Conservation (phyloP, 768 basidiomycete species). For the Cystobasidium onofrii region DNA sequence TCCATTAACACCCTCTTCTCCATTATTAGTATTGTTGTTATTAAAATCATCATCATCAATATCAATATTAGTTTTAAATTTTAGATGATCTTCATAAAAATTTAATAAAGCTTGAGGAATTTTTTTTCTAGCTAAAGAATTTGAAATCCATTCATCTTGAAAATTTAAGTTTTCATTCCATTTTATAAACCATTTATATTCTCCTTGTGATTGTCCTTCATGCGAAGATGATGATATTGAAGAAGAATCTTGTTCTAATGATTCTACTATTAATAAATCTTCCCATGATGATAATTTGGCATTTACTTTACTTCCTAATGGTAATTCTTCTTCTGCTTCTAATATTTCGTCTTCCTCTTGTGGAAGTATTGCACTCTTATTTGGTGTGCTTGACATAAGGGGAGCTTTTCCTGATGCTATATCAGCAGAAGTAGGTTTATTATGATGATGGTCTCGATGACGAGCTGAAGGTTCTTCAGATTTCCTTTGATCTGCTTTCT, state of each 20-base stretch:
- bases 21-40: neutral
- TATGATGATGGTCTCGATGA: too few relatives aligned
- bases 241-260: neutral
- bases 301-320: neutral
- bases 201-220: neutral
- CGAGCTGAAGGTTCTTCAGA: neutral
- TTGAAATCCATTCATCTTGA: neutral
- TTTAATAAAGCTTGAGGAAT: neutral
- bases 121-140: neutral
- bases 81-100: constrained; percentile 9
- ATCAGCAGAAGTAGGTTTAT: neutral
- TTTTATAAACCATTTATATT: neutral
- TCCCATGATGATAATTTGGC: neutral
- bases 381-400: neutral
- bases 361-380: too few relatives aligned
- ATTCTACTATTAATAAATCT: neutral
- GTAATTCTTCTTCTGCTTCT: constrained; percentile 8
- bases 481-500: neutral
- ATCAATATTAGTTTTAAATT: neutral
- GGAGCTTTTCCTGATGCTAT: neutral
- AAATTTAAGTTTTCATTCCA: neutral
- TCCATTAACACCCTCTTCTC: neutral
- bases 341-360: neutral
- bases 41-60: neutral
- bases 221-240: too few relatives aligned